Percentiles rank a stretch among this genome's conserved stretches.
Evolutionary conservation across 140 eudicot species (phyloP).

Genomic region (Oenanthe javanica): DNA sequence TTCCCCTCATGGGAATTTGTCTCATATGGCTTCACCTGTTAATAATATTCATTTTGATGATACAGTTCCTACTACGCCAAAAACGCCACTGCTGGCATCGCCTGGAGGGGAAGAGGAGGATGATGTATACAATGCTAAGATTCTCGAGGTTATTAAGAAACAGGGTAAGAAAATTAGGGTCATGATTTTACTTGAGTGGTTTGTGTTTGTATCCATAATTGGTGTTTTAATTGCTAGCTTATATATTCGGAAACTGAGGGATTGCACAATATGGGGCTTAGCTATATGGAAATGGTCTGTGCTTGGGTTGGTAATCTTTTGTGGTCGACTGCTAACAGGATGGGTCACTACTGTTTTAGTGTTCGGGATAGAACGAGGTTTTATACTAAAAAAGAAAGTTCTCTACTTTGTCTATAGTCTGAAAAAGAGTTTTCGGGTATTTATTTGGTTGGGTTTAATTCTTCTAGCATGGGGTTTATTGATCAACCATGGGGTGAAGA

Average conservation of each 20-base stretch:
- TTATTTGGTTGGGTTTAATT: slow-evolving; percentile 50
- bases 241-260: slow-evolving; percentile 17
- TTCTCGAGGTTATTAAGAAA: slow-evolving; percentile 2
- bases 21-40: slow-evolving; percentile 11
- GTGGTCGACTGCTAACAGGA: slow-evolving; percentile 50
- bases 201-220: slow-evolving; percentile 25
- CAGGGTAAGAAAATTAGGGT: slow-evolving; percentile 19
- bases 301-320: slow-evolving; percentile 38
- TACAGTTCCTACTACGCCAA: slow-evolving; percentile 31
- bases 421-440: slow-evolving; percentile 36
- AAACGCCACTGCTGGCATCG: slow-evolving; percentile 9
- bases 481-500: slow-evolving; percentile 27
- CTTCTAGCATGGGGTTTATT: slow-evolving; percentile 51
- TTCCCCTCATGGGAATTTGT: background rate
- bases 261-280: slow-evolving; percentile 27
- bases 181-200: slow-evolving; percentile 25
- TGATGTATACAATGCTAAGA: slow-evolving; percentile 31
- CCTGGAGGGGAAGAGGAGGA: slow-evolving; percentile 46
- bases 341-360: slow-evolving; percentile 44
- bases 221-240: slow-evolving; percentile 23
- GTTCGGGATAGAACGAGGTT: slow-evolving; percentile 44
- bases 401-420: slow-evolving; percentile 54
- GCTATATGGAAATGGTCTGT: slow-evolving; percentile 64
- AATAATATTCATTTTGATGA: slow-evolving; percentile 18
- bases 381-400: slow-evolving; percentile 35